Base-by-base conservation (phyloP, 305 asterid species). In the Euphrasia arctica region DNA sequence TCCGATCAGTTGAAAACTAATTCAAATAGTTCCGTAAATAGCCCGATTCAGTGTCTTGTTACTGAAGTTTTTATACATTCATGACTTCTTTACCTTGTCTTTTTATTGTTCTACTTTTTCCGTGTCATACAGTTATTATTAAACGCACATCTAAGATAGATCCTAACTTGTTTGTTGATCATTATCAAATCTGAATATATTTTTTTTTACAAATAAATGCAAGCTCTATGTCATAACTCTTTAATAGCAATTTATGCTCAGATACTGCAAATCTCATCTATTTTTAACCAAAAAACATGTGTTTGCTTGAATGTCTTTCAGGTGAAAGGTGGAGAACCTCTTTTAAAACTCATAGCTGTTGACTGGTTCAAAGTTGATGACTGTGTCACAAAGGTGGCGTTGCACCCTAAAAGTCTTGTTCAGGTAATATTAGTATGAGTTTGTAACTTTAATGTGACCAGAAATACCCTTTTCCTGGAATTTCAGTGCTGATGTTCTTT, bases 281-380 rank as follows among this genome's bases (percentile, higher is more conserved):
- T 54, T 52, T 63, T 55, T 56, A 3, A 48, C 62, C 27, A 54
- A 60, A 65, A 62, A n/a, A n/a, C 52, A 12, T 4, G 41, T 34
- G 41, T 31, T 59, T 78, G 51, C 67, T 42, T 70, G 75, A 60
- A 68, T 50, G 60, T 58, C 75, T 69, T 77, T 65, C 81, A 94
- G 99, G 86, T 91, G 66, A 82, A 85, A 72, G 98, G 97, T 58
- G 96, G 96, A 60, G 97, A 91, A 41, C 98, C 99, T 51, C 87
- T 89, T 80, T 86, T 94, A 68, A 88, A 84, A 88, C 97, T 94
- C 73, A 67, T 94, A 47, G 97, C 97, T 25, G 98, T 94, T 75
- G 99, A 94, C 80, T 94, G 99, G 99, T 91, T 85, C 79, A 86
- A 89, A 77, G 86, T 85, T 66, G 98, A 89, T 52, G 77, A 80